Conservation (phyloP, 805 yeast genomes). For the Candida schatavii region DNA sequence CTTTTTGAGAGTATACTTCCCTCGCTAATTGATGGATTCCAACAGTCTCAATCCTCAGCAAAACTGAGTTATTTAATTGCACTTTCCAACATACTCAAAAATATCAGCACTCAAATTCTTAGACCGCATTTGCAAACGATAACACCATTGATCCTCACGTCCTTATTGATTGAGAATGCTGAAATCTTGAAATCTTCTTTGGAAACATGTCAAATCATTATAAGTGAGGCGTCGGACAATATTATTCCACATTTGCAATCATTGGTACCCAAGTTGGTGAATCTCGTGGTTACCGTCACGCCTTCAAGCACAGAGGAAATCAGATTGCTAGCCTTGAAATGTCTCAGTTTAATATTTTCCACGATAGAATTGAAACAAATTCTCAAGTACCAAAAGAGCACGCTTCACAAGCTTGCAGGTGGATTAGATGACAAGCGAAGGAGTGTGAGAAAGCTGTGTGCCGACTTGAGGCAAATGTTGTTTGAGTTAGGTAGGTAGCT, state of each 20-base stretch:
- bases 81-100: conserved; percentile 63
- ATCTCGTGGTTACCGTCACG: conserved; percentile 21
- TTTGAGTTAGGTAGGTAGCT: conserved; percentile 45
- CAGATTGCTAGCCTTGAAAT: conserved; percentile 53
- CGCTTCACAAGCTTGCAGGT: conserved; percentile 46
- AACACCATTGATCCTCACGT: conserved; percentile 69
- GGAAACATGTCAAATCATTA: conserved; percentile 51
- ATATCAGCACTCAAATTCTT: conserved; percentile 60
- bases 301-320: conserved; percentile 45
- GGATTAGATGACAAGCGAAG: conserved; percentile 75
- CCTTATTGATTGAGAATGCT: conserved; percentile 47
- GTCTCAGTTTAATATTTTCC: conserved; percentile 46
- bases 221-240: conserved; percentile 53
- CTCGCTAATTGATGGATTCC: conserved; percentile 48
- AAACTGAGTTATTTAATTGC: conserved; percentile 57
- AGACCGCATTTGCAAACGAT: conserved; percentile 61
- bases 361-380: conserved; percentile 39
- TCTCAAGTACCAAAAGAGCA: conserved; percentile 48
- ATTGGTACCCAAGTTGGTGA: conserved; percentile 54
- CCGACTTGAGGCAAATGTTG: conserved; percentile 75
- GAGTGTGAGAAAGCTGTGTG: conserved; percentile 69
- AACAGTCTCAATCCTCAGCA: conserved; percentile 20
- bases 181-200: conserved; percentile 60
- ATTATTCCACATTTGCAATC: conserved; percentile 53
- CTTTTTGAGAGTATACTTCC: conserved; percentile 64